These are phyloP conservation scores for Aspergillus glaucus DNA, from an alignment of 2,329 filamentous ascomycete species.

Conservation along the genomic window DNA sequence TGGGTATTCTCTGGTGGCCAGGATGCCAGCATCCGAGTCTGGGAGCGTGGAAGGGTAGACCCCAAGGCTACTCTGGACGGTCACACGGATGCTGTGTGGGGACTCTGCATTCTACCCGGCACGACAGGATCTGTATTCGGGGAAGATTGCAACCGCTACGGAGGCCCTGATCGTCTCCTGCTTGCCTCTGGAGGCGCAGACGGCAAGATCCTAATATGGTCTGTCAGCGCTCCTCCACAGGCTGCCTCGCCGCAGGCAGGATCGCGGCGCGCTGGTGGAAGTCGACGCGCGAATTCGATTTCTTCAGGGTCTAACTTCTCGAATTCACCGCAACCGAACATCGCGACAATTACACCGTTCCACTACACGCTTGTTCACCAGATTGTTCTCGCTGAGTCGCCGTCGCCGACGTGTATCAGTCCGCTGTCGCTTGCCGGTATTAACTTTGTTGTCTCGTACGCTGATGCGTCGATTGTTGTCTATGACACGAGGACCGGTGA, in stretches of 20 bases:
- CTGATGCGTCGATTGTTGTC: slow-evolving; percentile 81
- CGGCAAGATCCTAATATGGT: slow-evolving; percentile 88
- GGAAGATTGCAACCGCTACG: slow-evolving; percentile 61
- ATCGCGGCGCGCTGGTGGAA: slow-evolving; percentile 64
- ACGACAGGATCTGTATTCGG: slow-evolving; percentile 78
- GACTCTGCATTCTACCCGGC: slow-evolving; percentile 82
- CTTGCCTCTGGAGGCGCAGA: slow-evolving; percentile 90
- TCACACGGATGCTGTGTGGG: slow-evolving; percentile 94
- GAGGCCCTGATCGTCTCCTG: slow-evolving; percentile 76
- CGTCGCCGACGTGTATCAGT: slow-evolving; percentile 86
- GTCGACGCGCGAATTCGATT: slow-evolving; percentile 83
- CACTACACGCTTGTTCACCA: slow-evolving; percentile 82
- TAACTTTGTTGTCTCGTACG: slow-evolving; percentile 87
- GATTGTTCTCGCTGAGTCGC: slow-evolving; percentile 63
- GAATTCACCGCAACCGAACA: slow-evolving; percentile 80
- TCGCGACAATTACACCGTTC: slow-evolving; percentile 79
- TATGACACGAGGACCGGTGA: slow-evolving; percentile 91
- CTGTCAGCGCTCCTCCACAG: slow-evolving; percentile 84
- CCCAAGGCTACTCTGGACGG: slow-evolving; percentile 91
- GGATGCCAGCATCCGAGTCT: slow-evolving; percentile 86
- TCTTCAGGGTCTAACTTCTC: slow-evolving; percentile 90
- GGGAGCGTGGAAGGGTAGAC: slow-evolving; percentile 90
- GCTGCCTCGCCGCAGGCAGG: slow-evolving; percentile 72
- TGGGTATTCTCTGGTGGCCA: slow-evolving; percentile 99
- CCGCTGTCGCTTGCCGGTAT: slow-evolving; percentile 76